Evolutionary conservation across 257 asterid genomes (phyloP).

Genomic region (Primulina huaijiensis): DNA sequence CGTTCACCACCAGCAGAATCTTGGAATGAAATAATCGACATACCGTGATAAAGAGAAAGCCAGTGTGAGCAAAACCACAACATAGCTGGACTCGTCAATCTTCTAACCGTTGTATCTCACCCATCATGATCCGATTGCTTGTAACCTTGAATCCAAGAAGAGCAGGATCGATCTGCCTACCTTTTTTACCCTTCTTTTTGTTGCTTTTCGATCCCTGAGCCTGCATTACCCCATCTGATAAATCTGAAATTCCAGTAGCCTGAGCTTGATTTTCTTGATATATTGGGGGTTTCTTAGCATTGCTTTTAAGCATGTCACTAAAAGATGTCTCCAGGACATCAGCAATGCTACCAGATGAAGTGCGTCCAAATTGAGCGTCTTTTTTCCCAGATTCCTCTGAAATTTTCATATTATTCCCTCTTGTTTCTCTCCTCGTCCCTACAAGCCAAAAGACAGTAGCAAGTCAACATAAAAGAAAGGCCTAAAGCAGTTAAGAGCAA

Average conservation of each 20-base stretch:
- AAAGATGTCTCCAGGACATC: slow-evolving; percentile 85
- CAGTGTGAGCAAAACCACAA: not conserved
- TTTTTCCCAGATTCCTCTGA: slow-evolving; percentile 49
- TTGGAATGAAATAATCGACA: too few relatives aligned
- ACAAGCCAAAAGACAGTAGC: not conserved
- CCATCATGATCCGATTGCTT: slow-evolving; percentile 98
- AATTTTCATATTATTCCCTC: slow-evolving; percentile 36
- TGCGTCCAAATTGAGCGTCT: slow-evolving; percentile 60
- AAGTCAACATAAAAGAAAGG: not conserved
- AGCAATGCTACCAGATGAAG: slow-evolving; percentile 70
- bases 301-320: slow-evolving; percentile 96
- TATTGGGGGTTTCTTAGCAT: slow-evolving; percentile 46
- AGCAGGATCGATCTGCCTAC: slow-evolving; percentile 96
- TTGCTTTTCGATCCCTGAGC: slow-evolving; percentile 43
- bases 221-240: slow-evolving; percentile 32
- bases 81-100: slow-evolving; percentile 38
- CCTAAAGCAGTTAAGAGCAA: not conserved
- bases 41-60: not conserved
- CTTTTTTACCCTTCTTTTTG: slow-evolving; percentile 97
- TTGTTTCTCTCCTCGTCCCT: slow-evolving; percentile 53
- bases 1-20: not conserved
- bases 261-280: slow-evolving; percentile 47
- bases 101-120: slow-evolving; percentile 87
- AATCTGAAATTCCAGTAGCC: slow-evolving; percentile 35
- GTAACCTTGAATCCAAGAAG: slow-evolving; percentile 98